Base-by-base conservation (phyloP, 768 basidiomycete genomes). In the Tulasnella sp. region DNA sequence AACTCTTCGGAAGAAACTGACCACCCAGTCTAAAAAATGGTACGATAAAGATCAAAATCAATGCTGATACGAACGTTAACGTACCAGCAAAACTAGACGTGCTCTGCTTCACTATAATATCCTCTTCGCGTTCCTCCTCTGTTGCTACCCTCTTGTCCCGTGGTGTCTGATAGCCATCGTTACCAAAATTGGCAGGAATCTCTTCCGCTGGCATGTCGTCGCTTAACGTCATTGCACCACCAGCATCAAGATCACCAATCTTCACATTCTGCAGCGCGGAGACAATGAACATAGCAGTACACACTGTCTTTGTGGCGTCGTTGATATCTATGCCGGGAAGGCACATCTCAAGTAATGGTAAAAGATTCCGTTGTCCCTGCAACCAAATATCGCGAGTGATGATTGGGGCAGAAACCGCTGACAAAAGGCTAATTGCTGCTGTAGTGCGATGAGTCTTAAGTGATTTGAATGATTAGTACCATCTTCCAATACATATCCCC, bases 271-370 rank as follows among this genome's bases (percentile, higher is more conserved):
- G 83, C 28, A 85, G 72, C 10, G 72, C 74, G 35, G 79, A 73
- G 20, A 78, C 69, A 49, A 89, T 84, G 60, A 89, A 87, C 68
- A 79, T 78, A 2, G 83, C 79, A 0, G 85, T 74, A 58, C 82
- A 45, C n/a, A 58, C 54, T 13, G 60, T 59, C 56, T 61, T 61
- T 44, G 53, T 52, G 10, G 60, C 51, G 16, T 61, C 60, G 37
- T 61, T 61, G 41, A 71, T 70, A 67, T 96, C 92, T 53, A 96
- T 90, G 9, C 92, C 92, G 9, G 92, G 91, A 25, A 95, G 68
- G 53, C 82, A 86, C 37, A 95, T 69, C 58, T 93, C 89, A 42
- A 98, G 74, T 27, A 96, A 71, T 12, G 89, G 87, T 3, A 90
- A 68, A 34, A 98, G 67, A 61, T 92, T 84, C 62, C 86, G 87